These are phyloP conservation scores for Rhodotorula babjevae DNA, from an alignment of 768 basidiomycete species.

Conservation along the genomic window DNA sequence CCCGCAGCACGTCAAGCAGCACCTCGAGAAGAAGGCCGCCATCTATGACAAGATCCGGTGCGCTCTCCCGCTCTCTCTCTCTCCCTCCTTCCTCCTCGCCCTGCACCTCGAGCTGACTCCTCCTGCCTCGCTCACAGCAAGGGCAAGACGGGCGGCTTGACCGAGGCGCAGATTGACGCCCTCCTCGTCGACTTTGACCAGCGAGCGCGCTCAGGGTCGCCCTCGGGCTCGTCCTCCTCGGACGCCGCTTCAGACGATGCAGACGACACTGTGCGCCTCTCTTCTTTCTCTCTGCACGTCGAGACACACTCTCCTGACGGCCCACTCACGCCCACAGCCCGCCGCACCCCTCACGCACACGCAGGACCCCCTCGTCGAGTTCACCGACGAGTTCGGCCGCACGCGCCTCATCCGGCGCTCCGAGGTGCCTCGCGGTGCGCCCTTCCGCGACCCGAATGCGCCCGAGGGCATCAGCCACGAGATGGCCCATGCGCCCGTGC, in stretches of 20 bases:
- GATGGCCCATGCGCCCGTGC: neutral
- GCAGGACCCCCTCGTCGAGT: slow-evolving; percentile 37
- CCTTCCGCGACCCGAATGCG: slow-evolving; percentile 12
- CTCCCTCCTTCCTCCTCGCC: neutral
- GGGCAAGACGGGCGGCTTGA: slow-evolving; percentile 38
- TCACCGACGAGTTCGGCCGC: slow-evolving; percentile 41
- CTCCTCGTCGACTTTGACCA: slow-evolving; percentile 43
- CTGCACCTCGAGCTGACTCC: neutral
- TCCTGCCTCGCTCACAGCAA: neutral
- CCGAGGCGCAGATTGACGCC: slow-evolving; percentile 36
- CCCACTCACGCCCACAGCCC: neutral
- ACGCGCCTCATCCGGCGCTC: slow-evolving; percentile 38
- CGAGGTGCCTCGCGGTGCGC: slow-evolving; percentile 30
- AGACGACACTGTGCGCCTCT: neutral
- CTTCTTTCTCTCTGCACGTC: too few species aligned
- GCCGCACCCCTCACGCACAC: neutral
- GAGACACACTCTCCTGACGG: neutral
- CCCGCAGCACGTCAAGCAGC: slow-evolving; percentile 15
- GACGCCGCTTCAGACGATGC: neutral
- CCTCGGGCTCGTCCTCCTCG: neutral
- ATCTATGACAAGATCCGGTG: slow-evolving; percentile 42
- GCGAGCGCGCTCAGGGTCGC: neutral
- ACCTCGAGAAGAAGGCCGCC: slow-evolving; percentile 39
- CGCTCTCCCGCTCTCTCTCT: neutral
- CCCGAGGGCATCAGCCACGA: too few species aligned